Base-by-base conservation (phyloP, 306 rosid species). In the Heteromeles arbutifolia region DNA sequence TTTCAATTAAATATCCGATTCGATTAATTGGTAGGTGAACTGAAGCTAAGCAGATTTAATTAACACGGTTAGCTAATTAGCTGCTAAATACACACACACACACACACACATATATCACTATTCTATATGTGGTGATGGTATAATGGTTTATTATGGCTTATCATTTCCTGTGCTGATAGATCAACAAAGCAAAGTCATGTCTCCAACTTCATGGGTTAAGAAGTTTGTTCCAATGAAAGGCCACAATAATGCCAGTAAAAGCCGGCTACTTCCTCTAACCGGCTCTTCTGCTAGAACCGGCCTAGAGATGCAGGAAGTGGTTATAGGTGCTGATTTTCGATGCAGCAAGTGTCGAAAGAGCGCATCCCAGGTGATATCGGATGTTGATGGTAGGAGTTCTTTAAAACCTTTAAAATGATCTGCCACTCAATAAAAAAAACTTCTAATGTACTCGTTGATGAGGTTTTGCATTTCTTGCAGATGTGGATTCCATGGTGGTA, bases 181-280 rank as follows among this genome's bases (percentile, higher is more conserved):
- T 56, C 22, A 53, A 28, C 72, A 68, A 54, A 59, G 58, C 59
- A 76, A 61, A 6, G n/a, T 4, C 43, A 79, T 76, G 59, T 67
- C 74, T 76, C 74, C 74, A 14, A 65, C 59, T 67, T 67, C 67
- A 1, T 76, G 74, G 80, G 57, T 56, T 50, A 76, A 76, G 58
- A 76, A 56, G 74, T 72, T 76, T 21, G 44, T 26, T 53, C 67
- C 66, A 25, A 67, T 53, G 11, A 76, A 19, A 68, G 4, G 57
- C 15, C 67, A 21, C 67, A 53, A 21, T 15, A 53, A 21, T 15
- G 63, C 65, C 58, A 65, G 22, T 52, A 18, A 31, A 5, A 28
- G 41, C 32, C 45, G 50, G 29, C 57, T 50, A 8, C 70, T 67
- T 54, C 74, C 67, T 24, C 67, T 31, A 15, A 15, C 29, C 41